Percentiles rank a stretch among this genome's conserved stretches.
phyloP scores from a whole-genome alignment of 2,329 filamentous ascomycete species.

The Ophioceras dolichostomum region DNA sequence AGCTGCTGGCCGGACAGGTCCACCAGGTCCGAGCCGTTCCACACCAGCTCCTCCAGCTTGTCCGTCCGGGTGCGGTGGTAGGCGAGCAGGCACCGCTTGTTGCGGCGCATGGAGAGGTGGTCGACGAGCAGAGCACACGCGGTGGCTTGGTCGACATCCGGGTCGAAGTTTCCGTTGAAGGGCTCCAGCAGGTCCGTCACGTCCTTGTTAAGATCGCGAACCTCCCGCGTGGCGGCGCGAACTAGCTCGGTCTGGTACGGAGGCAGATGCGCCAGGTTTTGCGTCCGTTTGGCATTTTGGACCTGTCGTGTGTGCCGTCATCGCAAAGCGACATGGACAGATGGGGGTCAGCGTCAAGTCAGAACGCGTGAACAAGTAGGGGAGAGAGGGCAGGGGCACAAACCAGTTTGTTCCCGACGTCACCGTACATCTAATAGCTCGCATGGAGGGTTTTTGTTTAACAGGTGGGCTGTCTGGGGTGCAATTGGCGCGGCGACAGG shows the following conservation, averaged over 20 bases:
- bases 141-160: conserved; percentile 66
- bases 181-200: conserved; percentile 67
- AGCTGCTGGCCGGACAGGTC: conserved; percentile 53
- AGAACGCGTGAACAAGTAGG: conserved; percentile 5
- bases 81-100: conserved; percentile 89
- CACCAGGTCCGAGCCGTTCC: conserved; percentile 75
- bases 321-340: too few species aligned
- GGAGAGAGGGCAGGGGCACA: conserved; percentile 9
- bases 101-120: conserved; percentile 87
- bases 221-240: conserved; percentile 76
- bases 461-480: too few species aligned
- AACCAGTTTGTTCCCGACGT: conserved; percentile 77
- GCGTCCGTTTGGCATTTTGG: conserved; percentile 89
- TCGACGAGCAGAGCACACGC: conserved; percentile 86
- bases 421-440: conserved; percentile 70
- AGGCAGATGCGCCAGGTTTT: conserved; percentile 73
- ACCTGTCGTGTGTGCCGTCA: too few species aligned
- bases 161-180: conserved; percentile 77
- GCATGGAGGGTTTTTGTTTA: too few species aligned
- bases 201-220: conserved; percentile 85
- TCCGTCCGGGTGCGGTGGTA: conserved; percentile 87
- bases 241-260: conserved; percentile 89
- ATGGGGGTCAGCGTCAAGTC: too few species aligned
- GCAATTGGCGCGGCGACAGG: too few species aligned
- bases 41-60: conserved; percentile 87